Percentiles rank a stretch among this genome's conserved stretches.
These are phyloP conservation scores for Fremontodendron californicum DNA, from an alignment of 345 rosid genomes.

Conservation along the genomic window DNA sequence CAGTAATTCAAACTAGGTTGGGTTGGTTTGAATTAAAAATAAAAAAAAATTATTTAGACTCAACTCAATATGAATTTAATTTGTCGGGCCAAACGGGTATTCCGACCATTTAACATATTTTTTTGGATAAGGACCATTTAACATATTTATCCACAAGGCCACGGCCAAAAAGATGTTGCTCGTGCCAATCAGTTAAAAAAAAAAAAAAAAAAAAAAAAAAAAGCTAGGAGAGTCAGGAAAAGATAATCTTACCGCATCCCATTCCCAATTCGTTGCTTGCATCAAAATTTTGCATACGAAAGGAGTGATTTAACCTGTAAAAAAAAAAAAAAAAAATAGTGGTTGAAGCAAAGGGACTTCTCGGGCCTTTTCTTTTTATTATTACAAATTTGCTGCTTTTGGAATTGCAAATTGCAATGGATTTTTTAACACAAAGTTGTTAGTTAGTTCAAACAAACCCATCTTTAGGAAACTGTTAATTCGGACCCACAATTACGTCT, in stretches of 20 bases:
- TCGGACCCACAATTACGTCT: neutral
- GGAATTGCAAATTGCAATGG: neutral
- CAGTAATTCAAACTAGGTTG: too few relatives aligned
- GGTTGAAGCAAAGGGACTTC: neutral
- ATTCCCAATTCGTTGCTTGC: slow-evolving; percentile 2
- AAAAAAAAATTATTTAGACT: too few relatives aligned
- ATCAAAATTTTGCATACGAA: neutral
- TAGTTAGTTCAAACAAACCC: slow-evolving; percentile 15
- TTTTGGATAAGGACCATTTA: too few relatives aligned
- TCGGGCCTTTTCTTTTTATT: neutral
- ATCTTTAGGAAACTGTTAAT: neutral
- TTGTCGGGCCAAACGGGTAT: too few relatives aligned
- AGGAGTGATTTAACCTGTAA: neutral
- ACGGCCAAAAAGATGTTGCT: neutral
- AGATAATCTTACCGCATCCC: neutral
- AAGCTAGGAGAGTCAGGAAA: neutral
- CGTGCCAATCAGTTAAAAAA: neutral
- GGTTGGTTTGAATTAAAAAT: too few relatives aligned
- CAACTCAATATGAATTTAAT: too few relatives aligned
- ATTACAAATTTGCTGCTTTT: neutral
- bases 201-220: too few relatives aligned
- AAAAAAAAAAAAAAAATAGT: neutral
- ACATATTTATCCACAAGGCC: too few relatives aligned
- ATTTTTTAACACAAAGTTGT: neutral
- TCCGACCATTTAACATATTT: too few relatives aligned